Conservation (phyloP, 164 flowering plant genomes). For the grape (Vitis vinifera) region ASM3070453v1 NC_081807.1:629501-630000, state of each 20-base stretch:
- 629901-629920: neutral
- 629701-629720: neutral
- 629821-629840: slow-evolving; percentile 1
- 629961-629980: slow-evolving; percentile 1
- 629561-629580: neutral
- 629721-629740: slow-evolving; percentile 16
- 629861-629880: neutral
- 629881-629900: neutral
- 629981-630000: slow-evolving; percentile 2
- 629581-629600: neutral
- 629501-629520: no score
- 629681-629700: neutral
- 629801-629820: slow-evolving; percentile 13
- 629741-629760: slow-evolving; percentile 11
- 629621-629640: slow-evolving; percentile 1
- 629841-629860: slow-evolving; percentile 13
- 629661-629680: slow-evolving; percentile 10
- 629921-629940: no score
- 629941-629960: slow-evolving; percentile 12
- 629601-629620: neutral
- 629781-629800: slow-evolving; percentile 26
- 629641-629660: slow-evolving; percentile 15
- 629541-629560: neutral
- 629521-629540: neutral
- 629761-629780: slow-evolving; percentile 19